Conservation (phyloP, 2,329 filamentous ascomycete species). For the Erysiphe neolycopersici region DNA sequence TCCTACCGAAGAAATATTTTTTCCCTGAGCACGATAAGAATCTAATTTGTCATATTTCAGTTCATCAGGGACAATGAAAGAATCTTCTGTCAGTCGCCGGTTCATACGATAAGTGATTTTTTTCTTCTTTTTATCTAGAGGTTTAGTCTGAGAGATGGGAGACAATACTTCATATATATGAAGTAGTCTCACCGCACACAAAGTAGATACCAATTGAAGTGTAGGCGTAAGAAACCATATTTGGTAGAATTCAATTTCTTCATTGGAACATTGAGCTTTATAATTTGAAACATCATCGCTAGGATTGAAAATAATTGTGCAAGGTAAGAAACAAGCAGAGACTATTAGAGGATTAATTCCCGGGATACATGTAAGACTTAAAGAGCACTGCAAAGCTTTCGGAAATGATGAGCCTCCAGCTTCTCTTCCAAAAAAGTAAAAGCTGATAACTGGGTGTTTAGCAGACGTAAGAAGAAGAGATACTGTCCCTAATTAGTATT, state of each 20-base stretch:
- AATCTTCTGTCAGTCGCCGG: slow-evolving; percentile 3
- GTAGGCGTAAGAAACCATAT: slow-evolving; percentile 18
- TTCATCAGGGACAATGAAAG: slow-evolving; percentile 10
- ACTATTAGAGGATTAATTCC: neutral
- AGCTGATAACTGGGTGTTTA: slow-evolving; percentile 7
- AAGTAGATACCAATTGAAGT: slow-evolving; percentile 18
- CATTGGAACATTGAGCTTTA: slow-evolving; percentile 11
- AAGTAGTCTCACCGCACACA: slow-evolving; percentile 10
- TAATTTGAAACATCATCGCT: slow-evolving; percentile 1
- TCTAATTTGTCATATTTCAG: neutral
- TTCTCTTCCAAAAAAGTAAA: slow-evolving; percentile 8
- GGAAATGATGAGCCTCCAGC: neutral
- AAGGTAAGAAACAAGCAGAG: slow-evolving; percentile 3
- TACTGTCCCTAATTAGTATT: slow-evolving; percentile 5
- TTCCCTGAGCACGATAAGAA: too few species aligned
- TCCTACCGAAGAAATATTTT: too few species aligned
- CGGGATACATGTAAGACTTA: slow-evolving; percentile 2
- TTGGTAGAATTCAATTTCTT: slow-evolving; percentile 21
- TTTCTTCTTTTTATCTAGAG: slow-evolving; percentile 3
- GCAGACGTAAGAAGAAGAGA: slow-evolving; percentile 9
- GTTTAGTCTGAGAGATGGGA: slow-evolving; percentile 1
- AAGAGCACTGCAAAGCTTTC: slow-evolving; percentile 5
- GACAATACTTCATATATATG: neutral
- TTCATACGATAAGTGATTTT: slow-evolving; percentile 1
- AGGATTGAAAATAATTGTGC: slow-evolving; percentile 1